A percentile compares a stretch with the other conserved stretches of the same genome.
phyloP scores from a whole-genome alignment of 176 grass and related monocot species.

The Musa itinerans region DNA sequence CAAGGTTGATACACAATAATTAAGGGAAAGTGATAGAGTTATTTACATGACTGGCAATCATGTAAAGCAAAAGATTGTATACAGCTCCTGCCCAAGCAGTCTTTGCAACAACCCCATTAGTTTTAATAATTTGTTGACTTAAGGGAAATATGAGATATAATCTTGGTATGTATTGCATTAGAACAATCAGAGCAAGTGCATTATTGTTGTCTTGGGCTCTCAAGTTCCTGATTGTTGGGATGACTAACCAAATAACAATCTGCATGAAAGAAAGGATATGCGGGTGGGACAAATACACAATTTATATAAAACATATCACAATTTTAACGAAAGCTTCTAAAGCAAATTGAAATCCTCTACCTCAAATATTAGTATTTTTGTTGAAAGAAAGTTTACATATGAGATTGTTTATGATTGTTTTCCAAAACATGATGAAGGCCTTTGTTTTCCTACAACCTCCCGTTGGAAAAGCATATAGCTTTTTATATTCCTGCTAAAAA shows the following conservation, averaged over 20 bases:
- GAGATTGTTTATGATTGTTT: too few relatives aligned
- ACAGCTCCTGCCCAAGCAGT: conserved; percentile 88
- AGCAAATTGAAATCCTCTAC: not conserved
- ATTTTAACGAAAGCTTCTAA: not conserved
- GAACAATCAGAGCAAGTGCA: conserved; percentile 50
- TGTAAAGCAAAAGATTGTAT: conserved; percentile 86
- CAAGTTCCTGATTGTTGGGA: conserved; percentile 46
- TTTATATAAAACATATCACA: not conserved
- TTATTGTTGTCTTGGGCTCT: conserved; percentile 54
- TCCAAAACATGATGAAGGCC: too few relatives aligned
- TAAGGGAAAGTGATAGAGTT: not conserved
- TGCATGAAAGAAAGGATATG: conserved; percentile 13
- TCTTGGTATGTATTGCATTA: conserved; percentile 70
- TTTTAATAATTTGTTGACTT: conserved; percentile 67
- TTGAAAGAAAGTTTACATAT: too few relatives aligned
- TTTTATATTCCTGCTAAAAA: too few relatives aligned
- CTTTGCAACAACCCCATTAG: conserved; percentile 81
- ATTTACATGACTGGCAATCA: conserved; percentile 92
- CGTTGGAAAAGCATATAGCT: too few relatives aligned
- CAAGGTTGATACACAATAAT: not conserved
- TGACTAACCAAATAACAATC: conserved; percentile 57
- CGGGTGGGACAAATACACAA: not conserved
- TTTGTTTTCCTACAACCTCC: too few relatives aligned
- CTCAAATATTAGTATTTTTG: not conserved
- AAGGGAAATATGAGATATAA: conserved; percentile 67